These are phyloP conservation scores for Daldinia sp. DNA, from an alignment of 2,329 filamentous ascomycete species.

Conservation along the genomic window DNA sequence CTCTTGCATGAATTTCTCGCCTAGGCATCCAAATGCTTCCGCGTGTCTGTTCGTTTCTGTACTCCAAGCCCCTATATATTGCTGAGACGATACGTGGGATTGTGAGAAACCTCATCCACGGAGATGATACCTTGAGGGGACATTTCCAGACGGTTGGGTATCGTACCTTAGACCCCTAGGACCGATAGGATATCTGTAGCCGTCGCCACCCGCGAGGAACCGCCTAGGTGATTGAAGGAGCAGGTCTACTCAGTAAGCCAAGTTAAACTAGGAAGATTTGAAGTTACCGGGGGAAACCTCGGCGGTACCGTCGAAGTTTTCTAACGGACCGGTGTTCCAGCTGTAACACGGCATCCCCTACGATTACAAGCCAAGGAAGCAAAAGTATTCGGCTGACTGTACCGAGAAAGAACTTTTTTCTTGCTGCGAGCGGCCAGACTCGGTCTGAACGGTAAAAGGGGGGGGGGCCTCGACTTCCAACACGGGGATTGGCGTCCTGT, in stretches of 20 bases:
- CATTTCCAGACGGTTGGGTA: constrained; percentile 8
- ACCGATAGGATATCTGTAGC: background rate
- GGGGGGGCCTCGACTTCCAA: background rate
- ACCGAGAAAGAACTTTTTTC: constrained; percentile 5
- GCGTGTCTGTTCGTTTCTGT: background rate
- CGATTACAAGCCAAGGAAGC: constrained; percentile 24
- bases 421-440: constrained; percentile 13
- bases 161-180: constrained; percentile 7
- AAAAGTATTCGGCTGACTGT: constrained; percentile 18
- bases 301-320: constrained; percentile 23
- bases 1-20: background rate
- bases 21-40: background rate
- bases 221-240: background rate
- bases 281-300: background rate
- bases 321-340: constrained; percentile 41
- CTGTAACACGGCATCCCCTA: constrained; percentile 18
- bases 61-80: background rate
- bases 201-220: background rate
- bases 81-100: constrained; percentile 12
- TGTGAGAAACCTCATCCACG: constrained; percentile 16
- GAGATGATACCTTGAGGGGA: constrained; percentile 29
- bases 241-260: background rate
- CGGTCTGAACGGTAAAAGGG: constrained; percentile 17
- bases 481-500: constrained; percentile 19
- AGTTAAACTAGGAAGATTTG: background rate